Conservation (phyloP, 306 rosid species). For the Ochetophila trinervis region DNA sequence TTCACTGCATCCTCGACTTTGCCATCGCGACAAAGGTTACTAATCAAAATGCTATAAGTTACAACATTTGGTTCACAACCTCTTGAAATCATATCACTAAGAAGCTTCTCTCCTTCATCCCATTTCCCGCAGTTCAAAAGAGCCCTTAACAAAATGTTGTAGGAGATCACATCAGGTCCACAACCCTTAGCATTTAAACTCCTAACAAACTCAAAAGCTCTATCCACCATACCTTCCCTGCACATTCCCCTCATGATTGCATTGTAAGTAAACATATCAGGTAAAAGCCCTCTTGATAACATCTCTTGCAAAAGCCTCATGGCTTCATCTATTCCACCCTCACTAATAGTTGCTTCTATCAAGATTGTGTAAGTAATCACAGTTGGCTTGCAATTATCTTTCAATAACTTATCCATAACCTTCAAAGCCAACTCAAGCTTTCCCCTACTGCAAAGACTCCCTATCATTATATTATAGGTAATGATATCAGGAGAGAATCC, state of each 20-base stretch:
- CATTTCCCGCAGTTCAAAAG: slow-evolving; percentile 59
- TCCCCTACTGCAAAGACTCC: slow-evolving; percentile 65
- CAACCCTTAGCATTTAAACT: slow-evolving; percentile 49
- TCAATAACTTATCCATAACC: slow-evolving; percentile 61
- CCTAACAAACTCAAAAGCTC: slow-evolving; percentile 55
- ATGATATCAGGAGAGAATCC: slow-evolving; percentile 74
- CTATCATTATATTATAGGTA: slow-evolving; percentile 79
- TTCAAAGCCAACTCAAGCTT: slow-evolving; percentile 50
- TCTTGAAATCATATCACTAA: slow-evolving; percentile 49
- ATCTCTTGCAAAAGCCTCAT: slow-evolving; percentile 71
- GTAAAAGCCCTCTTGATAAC: slow-evolving; percentile 61
- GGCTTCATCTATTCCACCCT: slow-evolving; percentile 61
- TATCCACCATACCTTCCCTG: slow-evolving; percentile 62
- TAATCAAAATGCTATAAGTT: slow-evolving; percentile 63
- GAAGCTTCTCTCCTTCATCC: slow-evolving; percentile 59
- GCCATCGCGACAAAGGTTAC: slow-evolving; percentile 61
- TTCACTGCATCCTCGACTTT: slow-evolving; percentile 59
- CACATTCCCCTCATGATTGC: slow-evolving; percentile 75
- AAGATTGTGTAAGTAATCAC: slow-evolving; percentile 77
- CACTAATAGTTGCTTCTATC: slow-evolving; percentile 72
- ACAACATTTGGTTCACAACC: slow-evolving; percentile 68
- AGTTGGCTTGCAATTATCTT: slow-evolving; percentile 64
- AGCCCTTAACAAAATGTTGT: slow-evolving; percentile 58
- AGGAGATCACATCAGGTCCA: slow-evolving; percentile 58
- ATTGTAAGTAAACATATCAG: slow-evolving; percentile 66